Evolutionary conservation across 352 stramenopile species (phyloP), one percentile per base, ranked within the genome.

Genomic region (Sclerospora graminicola): DNA sequence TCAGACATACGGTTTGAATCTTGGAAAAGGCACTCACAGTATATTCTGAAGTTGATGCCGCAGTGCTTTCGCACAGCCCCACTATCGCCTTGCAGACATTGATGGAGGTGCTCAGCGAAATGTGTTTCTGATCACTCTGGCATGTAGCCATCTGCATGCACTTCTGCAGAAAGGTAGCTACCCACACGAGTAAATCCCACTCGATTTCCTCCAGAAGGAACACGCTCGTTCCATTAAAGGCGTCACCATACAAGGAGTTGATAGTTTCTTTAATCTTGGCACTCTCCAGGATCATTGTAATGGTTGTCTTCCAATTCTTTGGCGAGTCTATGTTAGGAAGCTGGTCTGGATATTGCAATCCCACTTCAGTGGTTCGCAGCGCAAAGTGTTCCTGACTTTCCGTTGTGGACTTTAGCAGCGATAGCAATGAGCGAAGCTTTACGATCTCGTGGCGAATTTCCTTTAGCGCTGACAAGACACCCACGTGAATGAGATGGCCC

Each of bases 51-150:
- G 66, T 66, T 0, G 75, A 76, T 11, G 70, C 70, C 13, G 68
- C 68, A 0, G 72, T 88, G 40, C 54, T 85, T 34, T 88, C 75
- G 45, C 75, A 88, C 24, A 82, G 57, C n/a, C 58, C 60, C 39
- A 88, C 72, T 32, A 88, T 85, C 33, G 67, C 75, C 57, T 85
- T 88, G 67, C 68, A 85, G 20, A 85, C 63, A 55, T 85, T 88
- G 45, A 81, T 70, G 32, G 75, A 88, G 41, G 73, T 88, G 48
- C 75, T 88, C 42, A 85, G 47, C 31, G 72, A 85, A 54, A 88
- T 84, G 51, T 84, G 75, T 39, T 84, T 82, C 48, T 82, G 54
- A 48, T 82, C 72, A 39, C 75, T 84, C 46, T 88, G 75, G 21
- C 75, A 88, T 19, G 75, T 88, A 6, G 72, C 66, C 65, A 88